Evolutionary conservation across 352 stramenopile species (phyloP), one percentile per base, ranked within the genome.

Genomic region (Globisporangium middletonii): DNA sequence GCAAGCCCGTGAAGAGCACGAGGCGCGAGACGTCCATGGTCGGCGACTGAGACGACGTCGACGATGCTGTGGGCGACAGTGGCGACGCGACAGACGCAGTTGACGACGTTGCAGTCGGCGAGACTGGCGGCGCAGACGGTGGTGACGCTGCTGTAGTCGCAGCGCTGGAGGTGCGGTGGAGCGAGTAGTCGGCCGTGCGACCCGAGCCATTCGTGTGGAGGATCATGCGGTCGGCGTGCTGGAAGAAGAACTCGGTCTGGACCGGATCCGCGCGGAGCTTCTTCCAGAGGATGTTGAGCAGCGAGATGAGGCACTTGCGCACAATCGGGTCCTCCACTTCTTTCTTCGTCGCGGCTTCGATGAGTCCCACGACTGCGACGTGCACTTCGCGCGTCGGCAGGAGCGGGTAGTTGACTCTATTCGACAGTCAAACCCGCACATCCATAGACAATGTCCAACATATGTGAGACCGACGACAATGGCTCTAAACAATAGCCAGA

Each of bases 161-260:
- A 23, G 23, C 23, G 23, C 23, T 23, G 23, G 23, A 23, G 23
- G 23, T 23, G 23, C 23, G 23, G 33, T 38, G 33, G 7, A 38
- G 33, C 33, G 33, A 38, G 33, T 38, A 38, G 4, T 38, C 33
- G 33, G 33, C 9, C 33, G 33, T 38, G 33, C 33, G 33, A 38
- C 33, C 33, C 4, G 33, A 9, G 1, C 33, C 33, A 68, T 69
- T 81, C 33, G 64, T 79, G 19, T 72, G 69, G 35, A 79, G 65
- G 57, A 79, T 85, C 30, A 86, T 65, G 45, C 69, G 55, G 52
- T 89, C 79, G 6, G 79, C 79, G 43, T 90, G 75, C 16, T 88
- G 62, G 50, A 95, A 93, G 61, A 95, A 95, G 59, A 95, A 91
- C 54, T 95, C 85, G 18, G 81, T 93, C 70, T 95, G 85, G 41